Evolutionary conservation across 345 rosid species (phyloP).

Genomic region (Linum trigynum): DNA sequence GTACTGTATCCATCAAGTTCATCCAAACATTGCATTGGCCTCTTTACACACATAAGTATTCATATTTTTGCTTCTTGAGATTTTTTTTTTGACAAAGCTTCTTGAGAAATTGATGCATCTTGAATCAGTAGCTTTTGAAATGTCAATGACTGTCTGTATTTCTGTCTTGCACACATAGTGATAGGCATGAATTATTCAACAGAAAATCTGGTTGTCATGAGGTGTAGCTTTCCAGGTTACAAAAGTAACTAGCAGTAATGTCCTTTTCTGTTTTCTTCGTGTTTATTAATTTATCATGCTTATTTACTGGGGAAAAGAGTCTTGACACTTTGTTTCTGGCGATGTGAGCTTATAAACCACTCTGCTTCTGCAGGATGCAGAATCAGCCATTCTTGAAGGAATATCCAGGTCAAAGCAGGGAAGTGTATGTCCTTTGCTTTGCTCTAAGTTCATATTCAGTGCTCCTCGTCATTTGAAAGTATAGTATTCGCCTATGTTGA

Average conservation of each 20-base stretch:
- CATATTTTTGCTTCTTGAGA: too few relatives aligned
- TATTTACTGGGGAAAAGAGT: neutral
- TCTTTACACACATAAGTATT: neutral
- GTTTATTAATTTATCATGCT: neutral
- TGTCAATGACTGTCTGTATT: neutral
- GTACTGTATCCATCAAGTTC: neutral
- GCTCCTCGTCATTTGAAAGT: neutral
- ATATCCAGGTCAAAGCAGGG: slow-evolving; percentile 68
- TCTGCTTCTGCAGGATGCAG: slow-evolving; percentile 56
- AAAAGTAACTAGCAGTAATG: neutral
- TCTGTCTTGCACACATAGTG: neutral
- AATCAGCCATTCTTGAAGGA: slow-evolving; percentile 86
- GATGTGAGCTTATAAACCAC: neutral
- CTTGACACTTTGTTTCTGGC: neutral
- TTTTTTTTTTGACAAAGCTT: too few relatives aligned
- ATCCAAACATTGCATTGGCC: neutral
- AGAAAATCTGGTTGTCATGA: neutral
- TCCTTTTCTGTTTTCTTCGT: neutral
- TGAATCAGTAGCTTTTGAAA: neutral
- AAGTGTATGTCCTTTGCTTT: slow-evolving; percentile 50
- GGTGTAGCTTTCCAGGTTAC: neutral
- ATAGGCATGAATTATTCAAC: neutral
- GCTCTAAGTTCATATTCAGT: neutral
- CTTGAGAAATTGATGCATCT: neutral
- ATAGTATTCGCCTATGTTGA: neutral